phyloP scores from a whole-genome alignment of 139 green algal genomes.

The Closterium sp. region DNA sequence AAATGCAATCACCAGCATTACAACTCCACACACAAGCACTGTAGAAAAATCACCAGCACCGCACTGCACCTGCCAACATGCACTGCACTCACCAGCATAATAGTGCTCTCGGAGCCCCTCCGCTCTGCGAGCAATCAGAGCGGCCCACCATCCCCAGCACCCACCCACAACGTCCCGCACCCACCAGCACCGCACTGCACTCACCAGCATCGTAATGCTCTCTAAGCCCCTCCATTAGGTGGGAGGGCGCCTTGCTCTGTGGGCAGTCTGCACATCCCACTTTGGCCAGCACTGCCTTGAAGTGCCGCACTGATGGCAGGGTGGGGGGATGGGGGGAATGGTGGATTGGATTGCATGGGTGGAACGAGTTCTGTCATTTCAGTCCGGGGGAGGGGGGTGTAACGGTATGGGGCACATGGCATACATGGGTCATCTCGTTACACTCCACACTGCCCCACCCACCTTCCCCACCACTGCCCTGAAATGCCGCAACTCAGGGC shows the following conservation, averaged over 20 bases:
- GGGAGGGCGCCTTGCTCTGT: conserved; percentile 57
- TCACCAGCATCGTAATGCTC: conserved; percentile 24
- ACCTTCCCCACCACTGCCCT: neutral
- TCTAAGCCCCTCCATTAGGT: conserved; percentile 32
- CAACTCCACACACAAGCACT: neutral
- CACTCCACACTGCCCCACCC: neutral
- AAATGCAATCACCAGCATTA: neutral
- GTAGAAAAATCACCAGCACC: too few species aligned
- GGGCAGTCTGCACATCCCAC: conserved; percentile 79
- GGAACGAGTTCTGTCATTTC: too few species aligned
- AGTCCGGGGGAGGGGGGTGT: too few species aligned
- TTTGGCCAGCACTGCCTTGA: conserved; percentile 67
- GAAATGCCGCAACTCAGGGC: neutral
- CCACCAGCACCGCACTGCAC: conserved; percentile 11
- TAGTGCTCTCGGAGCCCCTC: conserved; percentile 36
- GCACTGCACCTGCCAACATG: too few species aligned
- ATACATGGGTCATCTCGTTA: too few species aligned
- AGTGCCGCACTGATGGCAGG: conserved; percentile 59
- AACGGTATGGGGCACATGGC: too few species aligned
- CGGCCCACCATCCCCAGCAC: too few species aligned
- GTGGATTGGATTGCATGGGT: too few species aligned
- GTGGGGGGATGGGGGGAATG: too few species aligned
- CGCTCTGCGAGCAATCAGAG: conserved; percentile 70
- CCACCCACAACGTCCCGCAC: too few species aligned
- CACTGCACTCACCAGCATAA: conserved; percentile 21